A percentile compares a stretch with the other conserved stretches of the same genome.
Evolutionary conservation across 257 asterid species (phyloP).

Genomic region (Ophiorrhiza pumila): DNA sequence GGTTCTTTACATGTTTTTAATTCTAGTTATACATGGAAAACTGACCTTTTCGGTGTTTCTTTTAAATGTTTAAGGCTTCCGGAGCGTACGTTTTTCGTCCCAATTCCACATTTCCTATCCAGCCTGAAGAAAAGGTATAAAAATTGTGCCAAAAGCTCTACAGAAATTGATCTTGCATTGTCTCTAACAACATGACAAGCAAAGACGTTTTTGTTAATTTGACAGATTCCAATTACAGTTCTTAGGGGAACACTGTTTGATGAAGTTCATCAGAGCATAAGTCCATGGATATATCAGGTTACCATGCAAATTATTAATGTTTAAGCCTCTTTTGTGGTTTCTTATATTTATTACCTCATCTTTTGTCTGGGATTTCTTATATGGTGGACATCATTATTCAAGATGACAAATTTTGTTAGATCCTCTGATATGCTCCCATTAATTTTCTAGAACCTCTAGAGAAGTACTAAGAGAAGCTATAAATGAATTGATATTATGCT

Average conservation of each 20-base stretch:
- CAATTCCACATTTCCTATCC: constrained; percentile 54
- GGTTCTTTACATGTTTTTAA: background rate
- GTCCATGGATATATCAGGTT: constrained; percentile 95
- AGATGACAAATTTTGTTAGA: background rate
- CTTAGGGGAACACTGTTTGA: constrained; percentile 73
- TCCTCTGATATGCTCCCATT: background rate
- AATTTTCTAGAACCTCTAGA: background rate
- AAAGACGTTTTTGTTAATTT: constrained; percentile 5
- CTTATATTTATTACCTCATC: background rate
- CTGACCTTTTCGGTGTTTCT: constrained; percentile 4
- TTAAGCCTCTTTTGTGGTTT: background rate
- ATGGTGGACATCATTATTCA: background rate
- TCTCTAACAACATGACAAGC: background rate
- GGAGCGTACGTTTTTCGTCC: constrained; percentile 97
- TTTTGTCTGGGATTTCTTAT: background rate
- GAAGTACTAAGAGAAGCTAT: background rate
- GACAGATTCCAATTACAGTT: constrained; percentile 57
- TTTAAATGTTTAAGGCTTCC: constrained; percentile 55
- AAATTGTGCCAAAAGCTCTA: constrained; percentile 1
- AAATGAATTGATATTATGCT: background rate
- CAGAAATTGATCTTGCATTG: constrained; percentile 2
- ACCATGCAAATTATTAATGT: constrained; percentile 14
- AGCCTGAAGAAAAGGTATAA: constrained; percentile 52
- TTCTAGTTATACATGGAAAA: background rate
- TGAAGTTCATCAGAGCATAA: constrained; percentile 84